Evolutionary conservation across 257 asterid species (phyloP).

Genomic region (Rehmannia glutinosa): DNA sequence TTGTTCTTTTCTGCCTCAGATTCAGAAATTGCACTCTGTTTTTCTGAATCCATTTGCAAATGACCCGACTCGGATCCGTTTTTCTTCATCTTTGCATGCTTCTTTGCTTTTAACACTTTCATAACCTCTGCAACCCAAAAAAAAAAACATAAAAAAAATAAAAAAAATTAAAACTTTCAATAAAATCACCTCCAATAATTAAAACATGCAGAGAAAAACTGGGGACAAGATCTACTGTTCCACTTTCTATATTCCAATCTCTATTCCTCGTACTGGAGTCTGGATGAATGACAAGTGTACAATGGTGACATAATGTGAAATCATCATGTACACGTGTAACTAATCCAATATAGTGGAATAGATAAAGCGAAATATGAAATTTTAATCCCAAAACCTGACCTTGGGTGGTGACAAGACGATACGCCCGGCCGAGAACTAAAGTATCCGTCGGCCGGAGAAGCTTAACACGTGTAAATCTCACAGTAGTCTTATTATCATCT

Average conservation of each 20-base stretch:
- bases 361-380: too few species aligned
- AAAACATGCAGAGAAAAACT: too few species aligned
- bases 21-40: constrained; percentile 14
- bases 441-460: constrained; percentile 77
- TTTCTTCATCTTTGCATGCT: constrained; percentile 68
- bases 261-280: too few species aligned
- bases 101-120: constrained; percentile 79
- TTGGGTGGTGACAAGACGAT: constrained; percentile 81
- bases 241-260: too few species aligned
- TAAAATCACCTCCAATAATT: background rate
- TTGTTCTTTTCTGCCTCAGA: constrained; percentile 1
- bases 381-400: too few species aligned
- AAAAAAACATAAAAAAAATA: background rate
- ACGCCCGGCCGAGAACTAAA: constrained; percentile 73
- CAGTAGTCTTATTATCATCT: constrained; percentile 29
- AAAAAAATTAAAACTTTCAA: background rate
- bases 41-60: constrained; percentile 21
- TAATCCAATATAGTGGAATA: too few species aligned
- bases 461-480: constrained; percentile 64
- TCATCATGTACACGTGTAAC: too few species aligned
- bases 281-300: too few species aligned
- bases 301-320: too few species aligned
- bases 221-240: too few species aligned
- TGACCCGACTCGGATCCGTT: constrained; percentile 27
- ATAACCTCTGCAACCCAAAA: constrained; percentile 52